Evolutionary conservation across 23 red algal genomes (phyloP).

Genomic region (Rhodosorus marinus): DNA sequence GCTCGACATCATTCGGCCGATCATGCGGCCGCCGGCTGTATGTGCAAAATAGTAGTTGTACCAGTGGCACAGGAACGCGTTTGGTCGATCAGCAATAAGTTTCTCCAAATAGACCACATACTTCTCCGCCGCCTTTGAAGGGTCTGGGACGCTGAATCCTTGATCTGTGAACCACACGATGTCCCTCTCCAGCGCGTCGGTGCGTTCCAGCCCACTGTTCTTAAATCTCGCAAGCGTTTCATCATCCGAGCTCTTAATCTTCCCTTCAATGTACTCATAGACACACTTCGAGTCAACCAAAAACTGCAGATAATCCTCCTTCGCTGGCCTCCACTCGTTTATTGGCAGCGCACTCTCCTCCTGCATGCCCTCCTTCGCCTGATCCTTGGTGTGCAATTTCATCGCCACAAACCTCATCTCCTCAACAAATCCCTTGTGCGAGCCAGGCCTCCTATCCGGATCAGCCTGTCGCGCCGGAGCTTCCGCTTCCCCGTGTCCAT

Average conservation of each 20-base stretch:
- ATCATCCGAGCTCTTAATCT: slow-evolving; percentile 8
- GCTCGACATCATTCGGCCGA: slow-evolving; percentile 83
- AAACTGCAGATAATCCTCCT: slow-evolving; percentile 85
- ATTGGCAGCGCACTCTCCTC: slow-evolving; percentile 79
- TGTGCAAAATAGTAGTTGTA: slow-evolving; percentile 99
- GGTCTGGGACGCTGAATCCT: slow-evolving; percentile 27
- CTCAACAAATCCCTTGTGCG: slow-evolving; percentile 87
- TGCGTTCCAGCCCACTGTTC: slow-evolving; percentile 64
- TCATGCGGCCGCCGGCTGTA: slow-evolving; percentile 89
- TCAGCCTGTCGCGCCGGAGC: no score
- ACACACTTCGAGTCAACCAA: slow-evolving; percentile 74
- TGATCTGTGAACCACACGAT: slow-evolving; percentile 35
- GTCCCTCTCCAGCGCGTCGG: slow-evolving; percentile 42
- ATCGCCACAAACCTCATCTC: slow-evolving; percentile 99
- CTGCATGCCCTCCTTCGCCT: slow-evolving; percentile 73
- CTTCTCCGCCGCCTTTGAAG: slow-evolving; percentile 20
- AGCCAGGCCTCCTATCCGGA: slow-evolving; percentile 50
- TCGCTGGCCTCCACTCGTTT: slow-evolving; percentile 38
- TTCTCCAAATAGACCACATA: slow-evolving; percentile 57
- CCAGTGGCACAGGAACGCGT: slow-evolving; percentile 87
- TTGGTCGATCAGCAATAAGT: slow-evolving; percentile 29
- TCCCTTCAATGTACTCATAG: slow-evolving; percentile 65
- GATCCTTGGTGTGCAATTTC: slow-evolving; percentile 95
- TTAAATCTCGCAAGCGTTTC: slow-evolving; percentile 37
- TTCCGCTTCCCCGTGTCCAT: not conserved